Base-by-base conservation (phyloP, 306 rosid genomes). In the Glycine tomentella region DNA sequence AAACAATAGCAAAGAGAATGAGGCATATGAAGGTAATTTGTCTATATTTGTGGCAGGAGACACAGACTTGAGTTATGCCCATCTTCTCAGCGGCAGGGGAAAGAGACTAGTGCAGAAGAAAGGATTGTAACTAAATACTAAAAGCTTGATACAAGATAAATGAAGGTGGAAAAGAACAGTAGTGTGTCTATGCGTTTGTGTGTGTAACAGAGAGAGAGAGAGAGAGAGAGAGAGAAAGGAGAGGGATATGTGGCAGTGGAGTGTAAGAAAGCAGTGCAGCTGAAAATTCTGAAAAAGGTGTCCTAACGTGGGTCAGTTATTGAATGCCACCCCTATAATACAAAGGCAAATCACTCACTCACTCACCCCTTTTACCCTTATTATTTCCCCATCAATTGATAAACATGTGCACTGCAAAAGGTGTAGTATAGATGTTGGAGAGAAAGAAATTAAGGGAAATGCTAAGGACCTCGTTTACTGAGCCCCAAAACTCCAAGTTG, bases 291-390 rank as follows among this genome's bases (percentile, higher is more conserved):
- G 89, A 76, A 62, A 88, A 81, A 85, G 79, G 75, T 69, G 82
- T 73, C 84, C 66, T 17, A 13, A 80, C 31, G 62, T 81, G 83
- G 75, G 78, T 78, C 92, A 90, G 89, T 72, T 79, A 92, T 89
- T 89, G 82, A 90, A 88, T 89, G 97, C 87, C 88, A 88, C 86
- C 90, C 84, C 70, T 76, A 85, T 91, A 44, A 88, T 82, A 81
- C 89, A 85, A 84, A 56, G 36, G 7, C 15, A 17, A 2, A 25
- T 25, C 31, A 52, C 58, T 45, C 49, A 3, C 46, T 57, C 8
- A 3, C 51, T 15, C 56, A 11, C 49, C 71, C 11, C 5, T 71
- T 72, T 81, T 67, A 55, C 80, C 67, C 49, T 36, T 46, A 70
- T 80, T 67, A 46, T 66, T 69, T 66, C 69, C 77, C 73, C 42